Conservation (phyloP, 208 protist genomes). For the Leptomonas pyrrhocoris region DNA sequence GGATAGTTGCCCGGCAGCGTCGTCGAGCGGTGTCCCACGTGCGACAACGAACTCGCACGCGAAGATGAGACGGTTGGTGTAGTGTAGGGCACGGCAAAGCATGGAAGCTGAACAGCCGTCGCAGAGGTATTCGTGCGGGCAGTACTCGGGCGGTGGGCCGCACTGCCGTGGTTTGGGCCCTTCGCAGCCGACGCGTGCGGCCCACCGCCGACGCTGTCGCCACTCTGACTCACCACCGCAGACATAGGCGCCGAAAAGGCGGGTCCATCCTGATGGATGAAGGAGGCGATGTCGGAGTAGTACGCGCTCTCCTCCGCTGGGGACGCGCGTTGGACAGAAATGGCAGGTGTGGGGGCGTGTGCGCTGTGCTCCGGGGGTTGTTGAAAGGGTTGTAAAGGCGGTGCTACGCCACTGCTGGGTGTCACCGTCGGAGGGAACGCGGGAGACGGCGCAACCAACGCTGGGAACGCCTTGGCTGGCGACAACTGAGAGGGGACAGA, state of each 20-base stretch:
- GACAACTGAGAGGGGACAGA: background rate
- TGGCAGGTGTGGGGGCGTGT: background rate
- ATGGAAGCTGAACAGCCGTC: background rate
- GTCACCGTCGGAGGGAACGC: background rate
- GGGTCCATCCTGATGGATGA: constrained; percentile 12
- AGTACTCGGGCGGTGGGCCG: background rate
- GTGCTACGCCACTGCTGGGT: background rate
- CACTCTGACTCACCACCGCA: background rate
- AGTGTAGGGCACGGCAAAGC: background rate
- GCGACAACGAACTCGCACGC: background rate
- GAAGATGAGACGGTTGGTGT: background rate
- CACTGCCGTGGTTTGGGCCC: background rate
- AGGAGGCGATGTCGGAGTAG: constrained; percentile 39
- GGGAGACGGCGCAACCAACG: background rate
- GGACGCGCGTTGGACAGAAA: constrained; percentile 5
- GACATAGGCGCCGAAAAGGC: background rate
- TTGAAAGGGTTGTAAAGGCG: background rate
- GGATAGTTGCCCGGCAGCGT: background rate
- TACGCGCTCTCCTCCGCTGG: constrained; percentile 23
- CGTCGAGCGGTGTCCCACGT: background rate
- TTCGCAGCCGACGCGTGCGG: background rate
- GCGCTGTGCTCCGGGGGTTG: background rate
- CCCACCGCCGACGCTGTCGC: background rate
- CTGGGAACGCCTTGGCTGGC: background rate
- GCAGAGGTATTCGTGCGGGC: background rate